Evolutionary conservation across 2,329 filamentous ascomycete species (phyloP).

Genomic region (Cladophialophora yegresii): DNA sequence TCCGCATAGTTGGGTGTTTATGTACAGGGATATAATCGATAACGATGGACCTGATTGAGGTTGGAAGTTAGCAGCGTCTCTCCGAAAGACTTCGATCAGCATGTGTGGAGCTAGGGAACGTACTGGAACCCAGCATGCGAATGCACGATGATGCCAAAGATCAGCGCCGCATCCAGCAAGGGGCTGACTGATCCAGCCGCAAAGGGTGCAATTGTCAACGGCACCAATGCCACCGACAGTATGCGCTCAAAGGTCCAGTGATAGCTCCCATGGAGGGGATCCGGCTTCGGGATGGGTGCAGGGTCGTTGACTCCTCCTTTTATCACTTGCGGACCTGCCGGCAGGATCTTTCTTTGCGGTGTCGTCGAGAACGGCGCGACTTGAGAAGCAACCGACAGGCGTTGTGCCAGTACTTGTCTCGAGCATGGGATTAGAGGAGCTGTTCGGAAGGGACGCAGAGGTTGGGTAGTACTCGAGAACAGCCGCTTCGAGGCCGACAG

Average conservation of each 20-base stretch:
- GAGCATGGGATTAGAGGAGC: constrained; percentile 23
- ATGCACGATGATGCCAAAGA: constrained; percentile 81
- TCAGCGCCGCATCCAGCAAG: constrained; percentile 79
- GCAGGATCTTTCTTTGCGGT: constrained; percentile 72
- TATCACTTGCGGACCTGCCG: constrained; percentile 77
- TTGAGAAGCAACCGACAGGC: constrained; percentile 39
- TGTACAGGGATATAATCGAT: constrained; percentile 84
- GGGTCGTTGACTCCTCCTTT: constrained; percentile 85
- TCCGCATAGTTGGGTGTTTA: constrained; percentile 67
- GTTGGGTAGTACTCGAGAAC: constrained; percentile 29
- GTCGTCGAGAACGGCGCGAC: constrained; percentile 86
- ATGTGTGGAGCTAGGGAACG: constrained; percentile 36
- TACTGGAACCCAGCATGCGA: constrained; percentile 93
- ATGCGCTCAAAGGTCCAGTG: constrained; percentile 95
- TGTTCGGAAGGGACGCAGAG: constrained; percentile 28
- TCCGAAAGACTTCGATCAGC: not conserved
- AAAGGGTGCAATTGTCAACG: constrained; percentile 86
- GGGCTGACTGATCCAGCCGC: constrained; percentile 90
- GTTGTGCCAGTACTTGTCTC: constrained; percentile 19
- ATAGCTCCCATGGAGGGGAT: constrained; percentile 86
- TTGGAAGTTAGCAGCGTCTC: not conserved
- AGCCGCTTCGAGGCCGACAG: constrained; percentile 24
- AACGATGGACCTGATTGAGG: constrained; percentile 62
- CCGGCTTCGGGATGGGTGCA: constrained; percentile 69
- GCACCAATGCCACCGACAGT: constrained; percentile 77